A percentile compares a stretch with the other conserved stretches of the same genome.
These are phyloP conservation scores for Hamamelis virginiana DNA, from an alignment of 164 flowering plant species.

Conservation along the genomic window DNA sequence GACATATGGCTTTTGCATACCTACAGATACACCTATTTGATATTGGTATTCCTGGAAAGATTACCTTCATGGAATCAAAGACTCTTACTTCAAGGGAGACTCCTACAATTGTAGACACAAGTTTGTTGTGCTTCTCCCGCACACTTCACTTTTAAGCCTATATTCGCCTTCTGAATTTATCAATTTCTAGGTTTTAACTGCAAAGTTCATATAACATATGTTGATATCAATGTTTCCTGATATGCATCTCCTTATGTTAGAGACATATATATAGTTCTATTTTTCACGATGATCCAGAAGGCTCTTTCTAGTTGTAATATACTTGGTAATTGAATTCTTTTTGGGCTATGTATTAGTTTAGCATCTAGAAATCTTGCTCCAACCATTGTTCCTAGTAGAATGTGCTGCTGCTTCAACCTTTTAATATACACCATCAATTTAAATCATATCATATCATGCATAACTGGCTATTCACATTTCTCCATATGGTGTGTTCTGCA, in stretches of 20 bases:
- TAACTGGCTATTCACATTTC: neutral
- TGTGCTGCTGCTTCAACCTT: neutral
- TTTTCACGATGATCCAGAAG: too few species aligned
- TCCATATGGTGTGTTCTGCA: neutral
- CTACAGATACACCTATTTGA: constrained; percentile 94
- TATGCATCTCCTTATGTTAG: neutral
- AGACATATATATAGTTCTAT: neutral
- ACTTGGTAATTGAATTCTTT: neutral
- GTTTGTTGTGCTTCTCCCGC: constrained; percentile 30
- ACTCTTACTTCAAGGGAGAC: constrained; percentile 90
- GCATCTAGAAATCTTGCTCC: neutral
- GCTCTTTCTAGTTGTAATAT: too few species aligned
- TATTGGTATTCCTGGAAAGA: constrained; percentile 94
- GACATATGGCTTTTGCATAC: neutral
- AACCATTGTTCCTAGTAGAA: neutral
- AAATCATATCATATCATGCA: neutral
- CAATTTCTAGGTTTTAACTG: neutral
- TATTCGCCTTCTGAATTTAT: neutral
- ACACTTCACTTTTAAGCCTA: neutral
- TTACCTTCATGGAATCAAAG: constrained; percentile 84
- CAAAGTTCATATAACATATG: neutral
- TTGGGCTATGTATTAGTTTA: neutral
- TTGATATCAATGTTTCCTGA: neutral
- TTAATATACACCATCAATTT: neutral
- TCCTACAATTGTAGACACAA: constrained; percentile 95